These are phyloP conservation scores for Colletotrichum orbiculare DNA, from an alignment of 2,329 filamentous ascomycete genomes.

Conservation along the genomic window DNA sequence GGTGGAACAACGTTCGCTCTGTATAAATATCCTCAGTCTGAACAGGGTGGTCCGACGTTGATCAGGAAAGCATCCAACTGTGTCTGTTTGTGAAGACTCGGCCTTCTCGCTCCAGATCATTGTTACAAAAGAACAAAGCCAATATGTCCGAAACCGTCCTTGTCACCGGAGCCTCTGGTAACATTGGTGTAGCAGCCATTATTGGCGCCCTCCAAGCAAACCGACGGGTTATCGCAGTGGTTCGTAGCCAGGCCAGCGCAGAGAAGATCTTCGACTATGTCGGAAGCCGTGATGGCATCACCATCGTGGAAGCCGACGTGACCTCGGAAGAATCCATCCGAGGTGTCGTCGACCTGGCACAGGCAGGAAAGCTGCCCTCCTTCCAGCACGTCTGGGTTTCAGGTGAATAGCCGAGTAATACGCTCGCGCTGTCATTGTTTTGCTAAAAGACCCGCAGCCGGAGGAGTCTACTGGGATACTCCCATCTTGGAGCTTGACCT, in stretches of 20 bases:
- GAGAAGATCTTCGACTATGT: conserved; percentile 47
- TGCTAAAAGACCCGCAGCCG: conserved; percentile 36
- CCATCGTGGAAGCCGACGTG: conserved; percentile 47
- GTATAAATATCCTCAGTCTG: too few relatives aligned
- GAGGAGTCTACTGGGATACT: conserved; percentile 39
- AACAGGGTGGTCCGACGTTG: too few relatives aligned
- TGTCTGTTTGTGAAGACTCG: too few relatives aligned
- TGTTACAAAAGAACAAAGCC: background rate
- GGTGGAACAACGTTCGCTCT: too few relatives aligned
- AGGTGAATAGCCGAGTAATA: conserved; percentile 38
- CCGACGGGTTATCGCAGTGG: conserved; percentile 50
- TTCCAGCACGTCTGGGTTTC: conserved; percentile 52
- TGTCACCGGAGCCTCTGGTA: conserved; percentile 53
- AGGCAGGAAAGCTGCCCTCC: conserved; percentile 45
- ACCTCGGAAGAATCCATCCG: conserved; percentile 45
- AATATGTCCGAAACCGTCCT: conserved; percentile 45
- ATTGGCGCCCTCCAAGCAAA: conserved; percentile 43
- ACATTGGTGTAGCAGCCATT: conserved; percentile 50
- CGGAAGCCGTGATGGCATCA: conserved; percentile 44
- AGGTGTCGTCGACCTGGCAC: conserved; percentile 47
- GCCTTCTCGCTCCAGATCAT: too few relatives aligned
- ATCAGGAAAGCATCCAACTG: too few relatives aligned
- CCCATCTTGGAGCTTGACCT: conserved; percentile 40
- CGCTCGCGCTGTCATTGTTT: background rate
- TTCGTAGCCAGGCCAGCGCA: conserved; percentile 48